Base-by-base conservation (phyloP, 345 rosid genomes). In the Ceriops decandra region DNA sequence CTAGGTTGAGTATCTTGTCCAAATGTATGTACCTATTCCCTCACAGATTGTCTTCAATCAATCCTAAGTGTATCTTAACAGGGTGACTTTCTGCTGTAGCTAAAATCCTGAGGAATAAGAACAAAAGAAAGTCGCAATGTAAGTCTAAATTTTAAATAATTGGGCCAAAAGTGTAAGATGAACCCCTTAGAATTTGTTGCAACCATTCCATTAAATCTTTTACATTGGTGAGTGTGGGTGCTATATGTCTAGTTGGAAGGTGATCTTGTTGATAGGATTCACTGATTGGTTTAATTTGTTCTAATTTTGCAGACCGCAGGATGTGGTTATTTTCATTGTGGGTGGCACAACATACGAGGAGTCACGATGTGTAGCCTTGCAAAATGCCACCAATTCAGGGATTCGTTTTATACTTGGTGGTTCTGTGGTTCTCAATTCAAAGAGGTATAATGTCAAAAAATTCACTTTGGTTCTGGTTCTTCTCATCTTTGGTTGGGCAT, bases 281-380 rank as follows among this genome's bases (percentile, higher is more conserved):
- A 56, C 28, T 56, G 13, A 42, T 35, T 7, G 28, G 13, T 58
- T 58, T 28, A 46, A 24, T 19, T 58, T 5, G 19, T 31, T 60
- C 11, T 22, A 60, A 38, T 38, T 27, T 58, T 71, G 61, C 90
- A 95, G 99, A 84, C 93, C 92, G 28, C 99, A 87, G 72, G 99
- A 95, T 64, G 98, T 92, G 76, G 71, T 92, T 63, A 84, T 95
- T 42, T 95, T 95, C 74, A 71, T 95, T 82, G 93, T 95, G 42
- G 99, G 99, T 24, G 99, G 99, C 62, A 92, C 98, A 65, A 95
- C 98, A 16, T 92, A 92, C 67, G 99, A 91, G 82, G 99, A 95
- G 77, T 83, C 99, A 5, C 95, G 93, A 13, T 76, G 84, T 57
- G 91, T 92, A 74, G 90, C 98, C 63, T 76, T 87, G 38, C 96